A percentile compares a stretch with the other conserved stretches of the same genome.
phyloP scores from a whole-genome alignment of 306 rosid genomes.

The Cucurbita argyrosperma region DNA sequence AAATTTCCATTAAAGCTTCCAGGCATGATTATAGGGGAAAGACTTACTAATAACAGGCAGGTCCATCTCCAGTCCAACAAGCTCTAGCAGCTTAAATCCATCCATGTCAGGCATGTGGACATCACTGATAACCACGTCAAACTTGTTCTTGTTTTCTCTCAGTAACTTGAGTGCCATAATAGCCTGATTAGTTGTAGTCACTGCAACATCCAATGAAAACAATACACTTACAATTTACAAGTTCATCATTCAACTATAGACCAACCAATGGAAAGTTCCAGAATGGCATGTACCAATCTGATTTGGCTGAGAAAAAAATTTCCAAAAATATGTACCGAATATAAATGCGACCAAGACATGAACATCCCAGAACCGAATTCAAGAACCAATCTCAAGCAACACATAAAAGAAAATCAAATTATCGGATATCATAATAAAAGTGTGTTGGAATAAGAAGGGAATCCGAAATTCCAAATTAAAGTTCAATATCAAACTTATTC shows the following conservation, averaged over 20 bases:
- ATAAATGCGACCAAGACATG: not conserved
- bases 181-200: conserved; percentile 77
- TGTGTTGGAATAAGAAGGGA: not conserved
- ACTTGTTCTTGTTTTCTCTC: conserved; percentile 70
- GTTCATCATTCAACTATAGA: not conserved
- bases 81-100: conserved; percentile 96
- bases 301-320: not conserved
- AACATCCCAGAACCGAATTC: not conserved
- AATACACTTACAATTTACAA: not conserved
- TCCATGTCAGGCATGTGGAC: conserved; percentile 99
- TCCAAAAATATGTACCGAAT: not conserved
- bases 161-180: conserved; percentile 53
- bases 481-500: not conserved
- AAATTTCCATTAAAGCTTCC: not conserved
- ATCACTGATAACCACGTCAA: conserved; percentile 92
- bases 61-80: conserved; percentile 97
- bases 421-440: not conserved
- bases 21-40: not conserved
- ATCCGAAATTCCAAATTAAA: not conserved
- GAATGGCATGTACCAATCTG: not conserved
- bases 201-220: conserved; percentile 36
- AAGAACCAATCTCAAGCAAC: not conserved
- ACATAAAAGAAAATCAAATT: not conserved
- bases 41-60: conserved; percentile 92
- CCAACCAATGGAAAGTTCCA: not conserved